phyloP scores from a whole-genome alignment of 768 basidiomycete genomes.

The Trichaptum fuscoviolaceum region DNA sequence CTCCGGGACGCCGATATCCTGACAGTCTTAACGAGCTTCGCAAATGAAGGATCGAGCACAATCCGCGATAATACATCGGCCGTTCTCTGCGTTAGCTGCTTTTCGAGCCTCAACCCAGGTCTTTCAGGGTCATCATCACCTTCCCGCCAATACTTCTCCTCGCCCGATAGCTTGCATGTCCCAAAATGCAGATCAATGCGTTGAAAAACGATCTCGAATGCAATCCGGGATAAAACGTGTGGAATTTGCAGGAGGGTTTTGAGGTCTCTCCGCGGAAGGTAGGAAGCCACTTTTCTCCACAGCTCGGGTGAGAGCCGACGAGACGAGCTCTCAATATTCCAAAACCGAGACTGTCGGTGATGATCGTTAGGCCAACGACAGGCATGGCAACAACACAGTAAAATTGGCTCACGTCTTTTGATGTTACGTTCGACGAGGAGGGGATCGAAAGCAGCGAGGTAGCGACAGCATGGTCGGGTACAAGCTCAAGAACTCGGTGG shows the following conservation, averaged over 20 bases:
- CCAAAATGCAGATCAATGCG: slow-evolving; percentile 62
- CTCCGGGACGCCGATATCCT: slow-evolving; percentile 51
- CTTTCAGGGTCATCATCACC: slow-evolving; percentile 21
- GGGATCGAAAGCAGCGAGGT: background rate
- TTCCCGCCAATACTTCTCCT: slow-evolving; percentile 15
- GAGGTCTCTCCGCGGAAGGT: slow-evolving; percentile 59
- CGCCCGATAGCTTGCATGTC: slow-evolving; percentile 27
- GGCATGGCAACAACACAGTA: background rate
- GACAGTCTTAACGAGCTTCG: slow-evolving; percentile 50
- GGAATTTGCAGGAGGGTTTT: slow-evolving; percentile 60
- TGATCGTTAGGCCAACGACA: slow-evolving; percentile 1
- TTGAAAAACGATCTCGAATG: slow-evolving; percentile 61
- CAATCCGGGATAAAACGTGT: slow-evolving; percentile 61
- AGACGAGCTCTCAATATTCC: background rate
- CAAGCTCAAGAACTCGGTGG: slow-evolving; percentile 52
- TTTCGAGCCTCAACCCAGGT: slow-evolving; percentile 26
- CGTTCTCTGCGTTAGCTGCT: slow-evolving; percentile 55
- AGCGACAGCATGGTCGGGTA: slow-evolving; percentile 69
- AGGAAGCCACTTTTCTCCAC: slow-evolving; percentile 64
- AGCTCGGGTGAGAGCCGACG: slow-evolving; percentile 58
- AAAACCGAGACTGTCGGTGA: slow-evolving; percentile 1
- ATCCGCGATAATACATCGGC: slow-evolving; percentile 68
- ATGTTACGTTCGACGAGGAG: background rate
- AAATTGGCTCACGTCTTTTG: background rate
- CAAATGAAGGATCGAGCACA: slow-evolving; percentile 55